A percentile compares a stretch with the other conserved stretches of the same genome.
These are phyloP conservation scores for Gossypium armourianum DNA, from an alignment of 441 rosid species.

Conservation along the genomic window DNA sequence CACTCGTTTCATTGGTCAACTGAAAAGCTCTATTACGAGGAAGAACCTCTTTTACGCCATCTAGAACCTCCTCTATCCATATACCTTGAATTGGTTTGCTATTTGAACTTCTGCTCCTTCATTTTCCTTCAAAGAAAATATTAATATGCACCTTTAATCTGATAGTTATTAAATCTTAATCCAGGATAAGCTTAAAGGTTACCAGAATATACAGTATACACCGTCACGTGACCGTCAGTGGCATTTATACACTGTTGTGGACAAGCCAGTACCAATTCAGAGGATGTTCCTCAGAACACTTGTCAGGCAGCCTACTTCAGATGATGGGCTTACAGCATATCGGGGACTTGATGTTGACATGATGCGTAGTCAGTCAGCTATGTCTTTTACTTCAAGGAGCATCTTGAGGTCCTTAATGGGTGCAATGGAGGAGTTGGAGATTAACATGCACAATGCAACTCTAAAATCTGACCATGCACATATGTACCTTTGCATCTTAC, in stretches of 20 bases:
- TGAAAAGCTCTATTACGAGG: constrained; percentile 66
- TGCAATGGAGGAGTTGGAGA: constrained; percentile 98
- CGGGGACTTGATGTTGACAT: constrained; percentile 47
- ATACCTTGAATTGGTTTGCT: constrained; percentile 84
- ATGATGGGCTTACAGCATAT: constrained; percentile 49
- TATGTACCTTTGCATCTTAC: constrained; percentile 83
- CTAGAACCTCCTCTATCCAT: constrained; percentile 94
- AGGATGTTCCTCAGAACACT: constrained; percentile 97
- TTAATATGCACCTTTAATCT: neutral
- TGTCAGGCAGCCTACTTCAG: constrained; percentile 73
- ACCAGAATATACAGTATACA: constrained; percentile 57
- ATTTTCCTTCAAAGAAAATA: constrained; percentile 5
- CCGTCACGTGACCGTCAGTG: constrained; percentile 87
- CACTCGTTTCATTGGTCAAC: constrained; percentile 91
- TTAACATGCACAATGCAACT: constrained; percentile 73
- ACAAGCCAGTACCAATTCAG: constrained; percentile 64
- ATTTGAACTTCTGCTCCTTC: constrained; percentile 8
- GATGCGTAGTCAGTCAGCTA: constrained; percentile 32
- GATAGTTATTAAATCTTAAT: constrained; percentile 18
- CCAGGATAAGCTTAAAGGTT: constrained; percentile 93
- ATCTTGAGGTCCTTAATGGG: constrained; percentile 73
- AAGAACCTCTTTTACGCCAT: constrained; percentile 89
- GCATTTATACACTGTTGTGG: constrained; percentile 81
- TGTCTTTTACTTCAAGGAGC: constrained; percentile 72
- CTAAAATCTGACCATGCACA: constrained; percentile 82